Base-by-base conservation (phyloP, 257 asterid genomes). In the Solanum chilense region DNA sequence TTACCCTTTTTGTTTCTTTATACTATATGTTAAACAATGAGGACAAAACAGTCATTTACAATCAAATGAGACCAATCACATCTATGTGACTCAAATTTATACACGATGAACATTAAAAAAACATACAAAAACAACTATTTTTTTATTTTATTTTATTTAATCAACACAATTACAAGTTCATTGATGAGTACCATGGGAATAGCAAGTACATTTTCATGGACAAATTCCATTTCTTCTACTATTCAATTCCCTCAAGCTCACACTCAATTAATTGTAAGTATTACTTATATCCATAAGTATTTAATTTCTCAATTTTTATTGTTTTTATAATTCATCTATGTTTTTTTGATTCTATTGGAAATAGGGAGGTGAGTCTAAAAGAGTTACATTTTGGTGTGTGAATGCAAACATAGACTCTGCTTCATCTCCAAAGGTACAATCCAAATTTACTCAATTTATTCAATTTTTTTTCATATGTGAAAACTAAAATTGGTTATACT, bases 191-290 rank as follows among this genome's bases (percentile, higher is more conserved):
- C 41, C 75, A 69, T 69, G 41, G 75, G 75, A 29, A 87, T 23
- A 86, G 25, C 84, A 44, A 74, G 93, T 29, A 84, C 97, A 25
- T 87, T 95, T 81, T 83, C 95, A 76, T 93, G 94, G 96, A 88
- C 94, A 33, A 93, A 90, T 44, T 91, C 93, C 90, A 84, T 92
- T 5, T 88, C 96, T 39, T 88, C 94, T 81, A 7, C 92, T 75
- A 89, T 88, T 64, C 92, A 87, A 85, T 41, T 89, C 69, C 93
- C 94, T 25, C 33, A n/a, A n/a, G 8, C 71, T 64, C 89, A 86
- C 41, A 86, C 85, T 27, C 84, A 45, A 74, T 86, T 62, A n/a
- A n/a, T 91, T 3, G 97, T 95, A 87, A 47, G 88, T 78, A 66
- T 56, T 0, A 29, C 1, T 3, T 15, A 5, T 49, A 49, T 14